These are phyloP conservation scores for Craterostigma plantagineum DNA, from an alignment of 257 asterid genomes.

Conservation along the genomic window DNA sequence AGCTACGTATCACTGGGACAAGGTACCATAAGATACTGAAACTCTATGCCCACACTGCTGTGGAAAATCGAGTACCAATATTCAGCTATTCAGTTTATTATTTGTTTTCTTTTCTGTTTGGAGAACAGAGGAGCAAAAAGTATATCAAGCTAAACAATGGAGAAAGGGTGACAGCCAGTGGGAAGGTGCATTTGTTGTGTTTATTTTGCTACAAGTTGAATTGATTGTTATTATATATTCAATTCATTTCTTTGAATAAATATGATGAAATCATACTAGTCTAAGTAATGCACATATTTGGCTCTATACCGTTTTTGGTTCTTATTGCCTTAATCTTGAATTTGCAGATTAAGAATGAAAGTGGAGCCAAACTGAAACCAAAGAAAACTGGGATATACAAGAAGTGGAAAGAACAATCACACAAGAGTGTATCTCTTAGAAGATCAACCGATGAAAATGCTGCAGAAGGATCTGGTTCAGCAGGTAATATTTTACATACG, in stretches of 20 bases:
- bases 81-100: background rate
- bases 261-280: no score
- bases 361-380: slow-evolving; percentile 53
- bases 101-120: slow-evolving; percentile 11
- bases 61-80: background rate
- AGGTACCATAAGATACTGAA: slow-evolving; percentile 24
- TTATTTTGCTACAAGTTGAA: background rate
- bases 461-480: slow-evolving; percentile 28
- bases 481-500: slow-evolving; percentile 25
- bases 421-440: slow-evolving; percentile 38
- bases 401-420: slow-evolving; percentile 65
- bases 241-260: no score
- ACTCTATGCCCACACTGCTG: background rate
- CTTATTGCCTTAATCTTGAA: background rate
- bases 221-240: no score
- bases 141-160: slow-evolving; percentile 85
- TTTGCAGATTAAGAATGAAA: slow-evolving; percentile 76
- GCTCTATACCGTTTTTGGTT: no score
- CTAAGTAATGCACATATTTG: no score
- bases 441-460: slow-evolving; percentile 25
- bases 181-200: slow-evolving; percentile 45
- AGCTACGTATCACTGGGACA: slow-evolving; percentile 83
- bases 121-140: slow-evolving; percentile 73
- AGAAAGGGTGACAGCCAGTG: slow-evolving; percentile 89
- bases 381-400: slow-evolving; percentile 69